phyloP scores from a whole-genome alignment of 2,329 filamentous ascomycete species.

The Microcyclospora pomicola region DNA sequence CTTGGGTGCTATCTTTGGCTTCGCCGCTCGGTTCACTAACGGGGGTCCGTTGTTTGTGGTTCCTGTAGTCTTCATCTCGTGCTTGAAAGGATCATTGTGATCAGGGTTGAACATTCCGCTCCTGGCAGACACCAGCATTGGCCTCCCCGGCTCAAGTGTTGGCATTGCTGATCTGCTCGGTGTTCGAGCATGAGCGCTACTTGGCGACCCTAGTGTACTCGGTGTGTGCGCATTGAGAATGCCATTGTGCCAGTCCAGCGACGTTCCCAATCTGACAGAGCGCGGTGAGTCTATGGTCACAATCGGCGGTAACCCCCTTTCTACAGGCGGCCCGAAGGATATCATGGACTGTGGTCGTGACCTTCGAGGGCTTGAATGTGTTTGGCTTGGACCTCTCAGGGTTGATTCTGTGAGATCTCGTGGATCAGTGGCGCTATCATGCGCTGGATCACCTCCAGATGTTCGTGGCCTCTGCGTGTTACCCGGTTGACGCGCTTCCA shows the following conservation, averaged over 20 bases:
- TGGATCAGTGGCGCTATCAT: no score
- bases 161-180: conserved; percentile 30
- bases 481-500: neutral
- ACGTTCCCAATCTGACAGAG: conserved; percentile 38
- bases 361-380: conserved; percentile 23
- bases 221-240: neutral
- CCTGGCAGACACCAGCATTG: neutral
- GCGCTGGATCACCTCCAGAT: no score
- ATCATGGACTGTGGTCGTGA: conserved; percentile 36
- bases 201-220: conserved; percentile 9
- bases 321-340: conserved; percentile 26
- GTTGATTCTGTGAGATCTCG: no score
- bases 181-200: conserved; percentile 22
- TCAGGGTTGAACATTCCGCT: no score
- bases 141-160: conserved; percentile 26
- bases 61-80: no score
- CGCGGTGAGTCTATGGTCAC: conserved; percentile 57
- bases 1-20: conserved; percentile 47
- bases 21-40: conserved; percentile 67
- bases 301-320: conserved; percentile 44
- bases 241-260: no score
- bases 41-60: conserved; percentile 38
- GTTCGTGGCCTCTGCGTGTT: no score
- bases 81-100: no score
- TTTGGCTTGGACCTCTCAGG: no score